Evolutionary conservation across 495 filamentous ascomycete species (phyloP).

Genomic region (Peziza echinospora): DNA sequence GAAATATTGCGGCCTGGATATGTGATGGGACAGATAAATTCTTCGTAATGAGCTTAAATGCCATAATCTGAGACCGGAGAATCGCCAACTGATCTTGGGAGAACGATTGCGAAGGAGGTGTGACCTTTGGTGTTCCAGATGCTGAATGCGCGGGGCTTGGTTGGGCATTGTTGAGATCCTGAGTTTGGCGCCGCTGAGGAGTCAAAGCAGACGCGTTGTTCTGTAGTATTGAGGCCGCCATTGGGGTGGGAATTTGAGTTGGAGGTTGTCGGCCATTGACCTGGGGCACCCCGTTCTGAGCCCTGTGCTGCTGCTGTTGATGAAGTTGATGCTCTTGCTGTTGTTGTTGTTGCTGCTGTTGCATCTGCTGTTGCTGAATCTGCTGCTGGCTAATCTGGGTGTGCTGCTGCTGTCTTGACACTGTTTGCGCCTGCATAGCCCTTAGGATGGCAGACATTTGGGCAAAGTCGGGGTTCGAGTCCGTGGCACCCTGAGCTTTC

Average conservation of each 20-base stretch:
- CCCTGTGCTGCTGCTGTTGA: conserved; percentile 6
- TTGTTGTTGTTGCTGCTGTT: conserved; percentile 11
- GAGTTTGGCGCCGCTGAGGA: conserved; percentile 8
- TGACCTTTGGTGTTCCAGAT: conserved; percentile 4
- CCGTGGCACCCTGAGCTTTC: conserved; percentile 16
- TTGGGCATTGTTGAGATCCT: conserved; percentile 8
- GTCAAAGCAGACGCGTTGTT: conserved; percentile 1
- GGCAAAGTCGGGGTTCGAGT: conserved; percentile 19
- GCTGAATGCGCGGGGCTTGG: conserved; percentile 3
- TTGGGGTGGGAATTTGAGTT: background rate
- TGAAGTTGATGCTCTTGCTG: too few relatives aligned
- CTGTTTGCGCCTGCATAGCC: conserved; percentile 12
- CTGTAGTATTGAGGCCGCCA: conserved; percentile 1
- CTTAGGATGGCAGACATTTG: conserved; percentile 15
- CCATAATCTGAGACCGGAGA: conserved; percentile 19
- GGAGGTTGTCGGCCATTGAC: conserved; percentile 11
- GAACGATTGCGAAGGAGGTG: conserved; percentile 15
- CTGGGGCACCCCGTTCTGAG: conserved; percentile 13
- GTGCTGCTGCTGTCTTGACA: conserved; percentile 10
- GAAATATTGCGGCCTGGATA: conserved; percentile 18
- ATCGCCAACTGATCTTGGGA: conserved; percentile 18
- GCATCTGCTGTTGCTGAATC: conserved; percentile 11
- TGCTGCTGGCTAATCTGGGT: conserved; percentile 5
- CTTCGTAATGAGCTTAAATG: conserved; percentile 20
- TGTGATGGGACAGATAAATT: conserved; percentile 17